A percentile compares a stretch with the other conserved stretches of the same genome.
phyloP scores from a whole-genome alignment of 441 rosid species.

The Gossypium trilobum region DNA sequence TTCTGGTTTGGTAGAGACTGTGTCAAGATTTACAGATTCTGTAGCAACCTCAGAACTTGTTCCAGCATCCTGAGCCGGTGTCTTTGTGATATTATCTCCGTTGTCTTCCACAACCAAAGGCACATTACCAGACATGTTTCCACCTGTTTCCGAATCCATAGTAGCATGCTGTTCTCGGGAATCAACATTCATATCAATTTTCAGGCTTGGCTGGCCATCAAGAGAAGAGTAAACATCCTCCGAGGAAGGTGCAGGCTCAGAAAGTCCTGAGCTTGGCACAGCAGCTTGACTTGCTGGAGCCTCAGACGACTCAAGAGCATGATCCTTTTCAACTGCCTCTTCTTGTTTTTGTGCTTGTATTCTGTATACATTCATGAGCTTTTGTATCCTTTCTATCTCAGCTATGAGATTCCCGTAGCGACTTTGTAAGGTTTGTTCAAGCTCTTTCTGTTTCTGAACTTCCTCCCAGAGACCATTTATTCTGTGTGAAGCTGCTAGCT shows the following conservation, averaged over 20 bases:
- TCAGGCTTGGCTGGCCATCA: background rate
- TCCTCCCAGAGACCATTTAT: conserved; percentile 72
- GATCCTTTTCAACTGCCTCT: conserved; percentile 36
- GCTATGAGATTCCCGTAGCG: conserved; percentile 61
- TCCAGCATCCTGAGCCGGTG: background rate
- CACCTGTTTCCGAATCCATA: conserved; percentile 5
- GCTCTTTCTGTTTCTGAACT: conserved; percentile 80
- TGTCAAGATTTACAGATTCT: conserved; percentile 13
- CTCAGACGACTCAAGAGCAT: conserved; percentile 1
- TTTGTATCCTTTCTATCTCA: conserved; percentile 49
- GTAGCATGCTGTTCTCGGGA: conserved; percentile 15
- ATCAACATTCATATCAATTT: conserved; percentile 18
- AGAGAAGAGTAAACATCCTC: conserved; percentile 12
- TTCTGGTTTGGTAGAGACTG: background rate
- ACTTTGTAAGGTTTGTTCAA: conserved; percentile 58
- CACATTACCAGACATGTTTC: conserved; percentile 7
- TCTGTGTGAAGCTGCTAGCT: conserved; percentile 71
- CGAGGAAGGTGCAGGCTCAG: conserved; percentile 12
- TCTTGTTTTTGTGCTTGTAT: conserved; percentile 42
- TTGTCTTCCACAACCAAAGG: conserved; percentile 17
- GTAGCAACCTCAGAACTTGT: conserved; percentile 3
- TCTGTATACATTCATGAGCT: conserved; percentile 33
- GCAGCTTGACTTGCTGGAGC: conserved; percentile 20
- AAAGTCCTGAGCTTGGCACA: conserved; percentile 20
- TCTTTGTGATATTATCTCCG: background rate